Conservation (phyloP, 129 eudicot genomes). For the Saussurea involucrata region DNA sequence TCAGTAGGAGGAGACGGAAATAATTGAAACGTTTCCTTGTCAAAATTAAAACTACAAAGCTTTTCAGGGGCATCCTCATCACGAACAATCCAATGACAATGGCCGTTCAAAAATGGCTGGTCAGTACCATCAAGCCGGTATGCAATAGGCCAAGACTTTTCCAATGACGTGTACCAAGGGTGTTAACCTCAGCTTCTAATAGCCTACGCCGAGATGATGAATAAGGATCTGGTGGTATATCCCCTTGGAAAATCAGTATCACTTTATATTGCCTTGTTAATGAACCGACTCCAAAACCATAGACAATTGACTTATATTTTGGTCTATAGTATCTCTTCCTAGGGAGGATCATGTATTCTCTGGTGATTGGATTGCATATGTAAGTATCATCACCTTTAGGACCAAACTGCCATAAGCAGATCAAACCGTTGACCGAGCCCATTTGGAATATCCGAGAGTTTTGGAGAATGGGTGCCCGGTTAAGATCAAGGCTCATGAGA, state of each 20-base stretch:
- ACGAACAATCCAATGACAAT: slow-evolving; percentile 27
- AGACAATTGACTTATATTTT: neutral
- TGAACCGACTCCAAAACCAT: neutral
- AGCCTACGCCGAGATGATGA: neutral
- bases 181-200: slow-evolving; percentile 22
- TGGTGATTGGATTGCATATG: neutral
- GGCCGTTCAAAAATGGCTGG: slow-evolving; percentile 25
- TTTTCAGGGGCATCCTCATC: neutral
- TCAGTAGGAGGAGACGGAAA: no score
- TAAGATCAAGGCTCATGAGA: slow-evolving; percentile 5
- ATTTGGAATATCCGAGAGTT: neutral
- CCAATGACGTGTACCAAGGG: slow-evolving; percentile 33
- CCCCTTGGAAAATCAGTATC: neutral
- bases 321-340: neutral
- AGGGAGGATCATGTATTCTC: neutral
- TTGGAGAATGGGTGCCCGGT: neutral
- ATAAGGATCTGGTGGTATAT: neutral
- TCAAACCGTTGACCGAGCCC: neutral
- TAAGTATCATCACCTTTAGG: neutral
- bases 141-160: neutral
- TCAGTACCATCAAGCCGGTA: neutral
- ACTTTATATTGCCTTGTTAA: neutral
- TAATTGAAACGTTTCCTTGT: no score
- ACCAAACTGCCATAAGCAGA: slow-evolving; percentile 18
- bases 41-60: neutral